Base-by-base conservation (phyloP, 2,329 filamentous ascomycete species). In the Claviceps sp. region DNA sequence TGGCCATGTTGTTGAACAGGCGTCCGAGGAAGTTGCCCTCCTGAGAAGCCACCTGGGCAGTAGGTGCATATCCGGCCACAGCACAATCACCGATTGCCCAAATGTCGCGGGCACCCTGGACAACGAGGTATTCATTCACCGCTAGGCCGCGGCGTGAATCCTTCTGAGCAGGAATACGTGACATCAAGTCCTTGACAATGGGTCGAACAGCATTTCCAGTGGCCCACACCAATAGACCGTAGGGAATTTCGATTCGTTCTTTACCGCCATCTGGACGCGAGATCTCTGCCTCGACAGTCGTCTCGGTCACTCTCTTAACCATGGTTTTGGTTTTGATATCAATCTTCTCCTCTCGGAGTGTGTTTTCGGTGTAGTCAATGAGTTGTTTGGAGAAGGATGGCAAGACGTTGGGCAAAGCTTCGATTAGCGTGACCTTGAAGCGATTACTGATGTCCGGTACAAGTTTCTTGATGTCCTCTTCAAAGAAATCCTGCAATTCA, bases 361-460 rank as follows among this genome's bases (percentile, higher is more conserved):
- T 96, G 71, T 90, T 91, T 74, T 98, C 93, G 61, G 93, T 98
- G 78, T 98, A 98, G 65, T 98, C 93, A 65, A 98, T 97, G 64
- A 98, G 78, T 71, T 95, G 89, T 80, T 97, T 97, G 68, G 89
- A 95, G 79, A 98, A 98, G 78, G 90, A 95, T 63, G 93, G 93
- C 58, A 98, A 80, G 50, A 95, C 90, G 69, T 94, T 96, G 62
- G 93, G 93, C 37, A 98, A 81, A 55, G 93, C 93, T 74, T 98
- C 93, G 59, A 98, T 91, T 47, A 98, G 83, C 54, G 93, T 98
- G 58, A 98, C 91, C 70, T 90, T 87, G 82, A 98, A 97, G 71
- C 90, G 88, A 63, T 90, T 82, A 68, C 84, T 82, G 70, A 98
- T 95, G 56, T 96, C 89, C 46, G 94, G 94, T 59, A 98, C 85